Conservation (phyloP, 768 basidiomycete genomes). For the Phanerochaete carnosa region DNA sequence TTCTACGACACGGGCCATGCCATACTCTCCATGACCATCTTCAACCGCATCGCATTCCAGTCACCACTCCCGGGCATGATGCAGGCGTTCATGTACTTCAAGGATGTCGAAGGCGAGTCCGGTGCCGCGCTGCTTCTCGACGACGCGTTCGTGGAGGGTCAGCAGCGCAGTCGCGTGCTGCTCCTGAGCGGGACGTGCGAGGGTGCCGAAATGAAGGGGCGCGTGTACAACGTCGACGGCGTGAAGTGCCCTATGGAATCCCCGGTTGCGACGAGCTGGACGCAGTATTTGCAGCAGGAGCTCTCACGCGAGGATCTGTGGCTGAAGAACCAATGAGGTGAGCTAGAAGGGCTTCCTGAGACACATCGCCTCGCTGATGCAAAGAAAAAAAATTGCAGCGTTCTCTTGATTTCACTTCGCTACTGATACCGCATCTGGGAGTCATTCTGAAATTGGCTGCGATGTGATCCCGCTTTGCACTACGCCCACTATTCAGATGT, state of each 20-base stretch:
- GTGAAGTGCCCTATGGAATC: neutral
- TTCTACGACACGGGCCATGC: neutral
- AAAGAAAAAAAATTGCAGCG: neutral
- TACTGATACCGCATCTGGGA: no score
- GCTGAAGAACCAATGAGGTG: neutral
- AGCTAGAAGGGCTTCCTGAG: neutral
- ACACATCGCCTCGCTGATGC: neutral
- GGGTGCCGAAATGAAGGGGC: neutral
- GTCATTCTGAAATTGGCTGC: no score
- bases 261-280: conserved; percentile 5
- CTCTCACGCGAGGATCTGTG: conserved; percentile 5
- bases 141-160: conserved; percentile 5
- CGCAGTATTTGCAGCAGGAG: conserved; percentile 5
- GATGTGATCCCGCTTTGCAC: no score
- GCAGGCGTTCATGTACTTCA: neutral
- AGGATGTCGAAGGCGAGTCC: neutral
- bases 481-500: no score
- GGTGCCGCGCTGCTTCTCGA: conserved; percentile 9
- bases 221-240: conserved; percentile 10
- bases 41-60: neutral
- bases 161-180: conserved; percentile 11
- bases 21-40: neutral
- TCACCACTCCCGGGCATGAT: neutral
- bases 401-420: neutral
- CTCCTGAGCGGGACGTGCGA: neutral